A percentile compares a stretch with the other conserved stretches of the same genome.
Evolutionary conservation across 345 rosid species (phyloP).

Genomic region (Citrus australasica): DNA sequence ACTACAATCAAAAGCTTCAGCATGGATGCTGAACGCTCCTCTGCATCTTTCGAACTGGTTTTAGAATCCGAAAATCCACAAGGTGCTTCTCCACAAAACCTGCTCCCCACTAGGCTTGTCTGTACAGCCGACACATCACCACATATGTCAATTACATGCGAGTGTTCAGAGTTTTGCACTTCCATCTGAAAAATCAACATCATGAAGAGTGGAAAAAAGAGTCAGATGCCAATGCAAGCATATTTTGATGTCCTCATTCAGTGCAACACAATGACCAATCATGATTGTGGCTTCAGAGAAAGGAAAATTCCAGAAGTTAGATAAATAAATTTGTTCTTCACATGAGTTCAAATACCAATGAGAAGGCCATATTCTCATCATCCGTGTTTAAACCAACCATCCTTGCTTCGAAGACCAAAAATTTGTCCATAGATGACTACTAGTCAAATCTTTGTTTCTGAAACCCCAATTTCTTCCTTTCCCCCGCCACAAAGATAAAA

Average conservation of each 20-base stretch:
- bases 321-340: not conserved
- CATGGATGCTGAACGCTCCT: conserved; percentile 50
- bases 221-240: not conserved
- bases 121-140: conserved; percentile 34
- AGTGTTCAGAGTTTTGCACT: conserved; percentile 29
- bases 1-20: conserved; percentile 54
- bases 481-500: not conserved
- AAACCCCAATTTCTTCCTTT: not conserved
- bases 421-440: not conserved
- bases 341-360: not conserved
- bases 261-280: not conserved
- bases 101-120: conserved; percentile 25
- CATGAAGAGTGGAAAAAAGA: not conserved
- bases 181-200: conserved; percentile 42
- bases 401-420: not conserved
- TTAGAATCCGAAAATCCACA: conserved; percentile 58
- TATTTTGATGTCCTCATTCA: not conserved
- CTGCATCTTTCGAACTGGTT: conserved; percentile 43
- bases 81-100: conserved; percentile 45
- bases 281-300: not conserved
- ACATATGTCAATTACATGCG: conserved; percentile 42
- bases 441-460: not conserved
- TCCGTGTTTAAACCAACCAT: not conserved
- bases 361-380: not conserved
- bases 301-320: not conserved